A percentile compares a stretch with the other conserved stretches of the same genome.
Conservation (phyloP, 768 basidiomycete genomes). For the Lactarius tabidus region DNA sequence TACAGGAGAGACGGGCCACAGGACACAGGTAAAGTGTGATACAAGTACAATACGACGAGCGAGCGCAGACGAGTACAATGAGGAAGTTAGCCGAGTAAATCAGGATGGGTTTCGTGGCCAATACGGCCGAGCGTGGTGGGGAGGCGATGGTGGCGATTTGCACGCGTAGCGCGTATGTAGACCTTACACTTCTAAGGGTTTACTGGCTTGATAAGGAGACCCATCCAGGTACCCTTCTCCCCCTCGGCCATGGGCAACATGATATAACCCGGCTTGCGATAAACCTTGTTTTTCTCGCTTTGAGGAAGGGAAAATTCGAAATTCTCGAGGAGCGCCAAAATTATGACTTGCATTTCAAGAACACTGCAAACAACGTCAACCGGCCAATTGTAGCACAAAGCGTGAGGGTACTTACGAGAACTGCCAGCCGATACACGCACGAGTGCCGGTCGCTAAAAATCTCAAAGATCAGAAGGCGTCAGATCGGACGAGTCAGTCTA, state of each 20-base stretch:
- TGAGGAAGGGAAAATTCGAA: not conserved
- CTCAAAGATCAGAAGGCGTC: not conserved
- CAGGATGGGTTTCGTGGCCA: no score
- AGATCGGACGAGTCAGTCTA: not conserved
- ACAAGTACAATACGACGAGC: no score
- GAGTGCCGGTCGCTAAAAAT: not conserved
- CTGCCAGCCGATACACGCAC: slow-evolving; percentile 2
- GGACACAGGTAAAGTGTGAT: no score
- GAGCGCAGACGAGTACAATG: no score
- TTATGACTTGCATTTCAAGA: slow-evolving; percentile 11
- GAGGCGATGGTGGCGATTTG: no score
- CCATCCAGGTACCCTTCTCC: slow-evolving; percentile 2
- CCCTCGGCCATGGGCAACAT: slow-evolving; percentile 10
- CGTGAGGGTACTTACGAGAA: not conserved
- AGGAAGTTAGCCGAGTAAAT: no score
- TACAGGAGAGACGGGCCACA: no score
- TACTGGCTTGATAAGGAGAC: not conserved
- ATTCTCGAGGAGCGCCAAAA: not conserved
- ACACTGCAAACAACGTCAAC: not conserved
- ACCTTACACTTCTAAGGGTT: no score
- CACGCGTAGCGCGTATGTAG: no score
- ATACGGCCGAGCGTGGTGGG: no score
- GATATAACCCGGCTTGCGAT: slow-evolving; percentile 1
- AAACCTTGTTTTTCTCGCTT: not conserved
- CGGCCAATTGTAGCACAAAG: not conserved